Percentiles rank a stretch among this genome's conserved stretches.
phyloP scores from a whole-genome alignment of 805 yeast genomes.

The Cyberlindnera amylophila region DNA sequence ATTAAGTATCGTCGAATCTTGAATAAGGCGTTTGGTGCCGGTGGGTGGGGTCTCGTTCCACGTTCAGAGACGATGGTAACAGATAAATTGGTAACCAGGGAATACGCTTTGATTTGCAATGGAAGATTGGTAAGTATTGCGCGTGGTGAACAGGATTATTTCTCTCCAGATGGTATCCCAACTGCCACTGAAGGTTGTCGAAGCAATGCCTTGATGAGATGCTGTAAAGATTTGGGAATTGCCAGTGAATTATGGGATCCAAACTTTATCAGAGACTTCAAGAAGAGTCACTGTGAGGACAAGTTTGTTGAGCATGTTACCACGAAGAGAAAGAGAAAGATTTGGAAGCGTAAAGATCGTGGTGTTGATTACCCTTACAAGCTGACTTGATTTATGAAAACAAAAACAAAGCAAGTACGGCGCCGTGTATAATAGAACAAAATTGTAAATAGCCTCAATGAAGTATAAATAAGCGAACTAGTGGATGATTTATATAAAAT shows the following conservation, averaged over 20 bases:
- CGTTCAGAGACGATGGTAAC: constrained; percentile 81
- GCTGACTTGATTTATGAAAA: no score
- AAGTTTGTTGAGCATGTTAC: constrained; percentile 80
- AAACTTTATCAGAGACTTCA: constrained; percentile 68
- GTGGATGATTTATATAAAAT: neutral
- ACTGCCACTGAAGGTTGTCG: constrained; percentile 98
- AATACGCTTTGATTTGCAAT: constrained; percentile 80
- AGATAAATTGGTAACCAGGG: constrained; percentile 74
- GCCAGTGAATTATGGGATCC: constrained; percentile 99
- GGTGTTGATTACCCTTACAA: constrained; percentile 85
- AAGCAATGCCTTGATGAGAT: constrained; percentile 94
- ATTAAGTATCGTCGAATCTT: constrained; percentile 89
- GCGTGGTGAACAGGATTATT: constrained; percentile 93
- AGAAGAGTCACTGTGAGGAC: constrained; percentile 66
- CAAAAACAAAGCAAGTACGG: neutral
- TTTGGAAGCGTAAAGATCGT: constrained; percentile 88
- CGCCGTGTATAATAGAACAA: neutral
- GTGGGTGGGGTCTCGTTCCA: constrained; percentile 98
- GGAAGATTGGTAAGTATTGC: constrained; percentile 90
- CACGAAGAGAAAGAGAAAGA: constrained; percentile 80
- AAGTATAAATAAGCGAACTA: neutral
- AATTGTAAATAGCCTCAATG: neutral
- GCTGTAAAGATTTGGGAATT: constrained; percentile 95
- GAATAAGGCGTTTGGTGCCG: constrained; percentile 94
- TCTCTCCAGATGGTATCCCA: constrained; percentile 79